Percentiles rank a stretch among this genome's conserved stretches.
Evolutionary conservation across 1,284 basidiomycete genomes (phyloP).

Genomic region (Vanrija sp.): DNA sequence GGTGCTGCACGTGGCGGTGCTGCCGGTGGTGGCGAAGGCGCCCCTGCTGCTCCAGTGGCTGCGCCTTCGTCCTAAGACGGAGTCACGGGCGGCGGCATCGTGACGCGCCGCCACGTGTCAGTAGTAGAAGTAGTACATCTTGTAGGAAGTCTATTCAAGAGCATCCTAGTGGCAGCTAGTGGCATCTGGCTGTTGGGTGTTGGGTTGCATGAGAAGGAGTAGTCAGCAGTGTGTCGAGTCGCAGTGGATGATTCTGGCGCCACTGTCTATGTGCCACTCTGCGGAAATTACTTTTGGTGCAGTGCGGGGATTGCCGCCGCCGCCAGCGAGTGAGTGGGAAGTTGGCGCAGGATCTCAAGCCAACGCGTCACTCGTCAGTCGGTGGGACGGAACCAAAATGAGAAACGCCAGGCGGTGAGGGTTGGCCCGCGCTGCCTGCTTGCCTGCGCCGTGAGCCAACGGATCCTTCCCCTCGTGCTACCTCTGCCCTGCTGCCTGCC

Average conservation of each 20-base stretch:
- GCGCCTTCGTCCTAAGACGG: background rate
- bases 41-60: background rate
- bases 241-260: background rate
- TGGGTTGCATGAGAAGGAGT: background rate
- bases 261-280: background rate
- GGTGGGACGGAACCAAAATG: background rate
- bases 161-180: too few relatives aligned
- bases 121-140: background rate
- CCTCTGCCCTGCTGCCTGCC: too few relatives aligned
- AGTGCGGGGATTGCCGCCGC: too few relatives aligned
- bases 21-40: background rate
- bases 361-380: background rate
- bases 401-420: too few relatives aligned
- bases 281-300: background rate
- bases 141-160: too few relatives aligned
- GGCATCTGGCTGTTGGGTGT: background rate
- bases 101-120: too few relatives aligned
- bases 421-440: background rate
- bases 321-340: background rate
- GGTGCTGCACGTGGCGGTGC: background rate
- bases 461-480: background rate
- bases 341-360: background rate
- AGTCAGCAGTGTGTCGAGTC: background rate
- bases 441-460: too few relatives aligned
- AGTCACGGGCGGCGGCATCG: too few relatives aligned